These are phyloP conservation scores for Lasiosphaeria ovina DNA, from an alignment of 495 filamentous ascomycete species.

Conservation along the genomic window DNA sequence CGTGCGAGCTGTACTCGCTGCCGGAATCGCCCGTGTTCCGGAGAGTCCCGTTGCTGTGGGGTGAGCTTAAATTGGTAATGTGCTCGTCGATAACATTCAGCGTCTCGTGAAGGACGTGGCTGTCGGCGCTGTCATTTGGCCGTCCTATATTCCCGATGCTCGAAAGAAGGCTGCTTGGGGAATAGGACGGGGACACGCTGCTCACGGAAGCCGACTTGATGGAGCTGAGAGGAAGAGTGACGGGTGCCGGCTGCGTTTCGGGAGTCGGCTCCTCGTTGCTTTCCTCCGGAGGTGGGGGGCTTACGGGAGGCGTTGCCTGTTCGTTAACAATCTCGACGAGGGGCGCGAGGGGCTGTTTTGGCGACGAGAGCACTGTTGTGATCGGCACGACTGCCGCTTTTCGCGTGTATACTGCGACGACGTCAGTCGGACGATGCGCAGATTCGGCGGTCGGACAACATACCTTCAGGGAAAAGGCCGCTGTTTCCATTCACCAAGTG, in stretches of 20 bases:
- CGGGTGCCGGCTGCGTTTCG: conserved; percentile 29
- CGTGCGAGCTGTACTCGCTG: conserved; percentile 82
- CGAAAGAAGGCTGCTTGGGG: conserved; percentile 22
- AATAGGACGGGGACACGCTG: conserved; percentile 17
- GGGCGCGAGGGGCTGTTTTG: conserved; percentile 32
- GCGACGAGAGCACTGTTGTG: conserved; percentile 22
- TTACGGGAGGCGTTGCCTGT: conserved; percentile 21
- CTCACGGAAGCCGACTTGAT: conserved; percentile 27
- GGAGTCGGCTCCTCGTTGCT: conserved; percentile 40
- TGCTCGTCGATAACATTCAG: conserved; percentile 97
- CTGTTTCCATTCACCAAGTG: conserved; percentile 70
- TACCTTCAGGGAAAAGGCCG: conserved; percentile 90
- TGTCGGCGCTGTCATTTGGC: conserved; percentile 49
- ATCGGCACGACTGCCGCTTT: conserved; percentile 31
- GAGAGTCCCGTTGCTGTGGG: conserved; percentile 48
- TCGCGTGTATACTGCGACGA: conserved; percentile 50
- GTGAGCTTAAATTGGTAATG: conserved; percentile 86
- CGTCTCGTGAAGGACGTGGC: conserved; percentile 93
- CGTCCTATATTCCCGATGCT: conserved; percentile 26
- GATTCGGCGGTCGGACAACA: conserved; percentile 19
- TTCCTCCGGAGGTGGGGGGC: conserved; percentile 40
- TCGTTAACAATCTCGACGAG: conserved; percentile 30
- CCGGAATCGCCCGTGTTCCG: conserved; percentile 74
- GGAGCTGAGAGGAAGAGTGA: conserved; percentile 41
- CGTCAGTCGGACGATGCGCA: conserved; percentile 15